Base-by-base conservation (phyloP, 2,329 filamentous ascomycete species). In the Parastagonospora avenae region DNA sequence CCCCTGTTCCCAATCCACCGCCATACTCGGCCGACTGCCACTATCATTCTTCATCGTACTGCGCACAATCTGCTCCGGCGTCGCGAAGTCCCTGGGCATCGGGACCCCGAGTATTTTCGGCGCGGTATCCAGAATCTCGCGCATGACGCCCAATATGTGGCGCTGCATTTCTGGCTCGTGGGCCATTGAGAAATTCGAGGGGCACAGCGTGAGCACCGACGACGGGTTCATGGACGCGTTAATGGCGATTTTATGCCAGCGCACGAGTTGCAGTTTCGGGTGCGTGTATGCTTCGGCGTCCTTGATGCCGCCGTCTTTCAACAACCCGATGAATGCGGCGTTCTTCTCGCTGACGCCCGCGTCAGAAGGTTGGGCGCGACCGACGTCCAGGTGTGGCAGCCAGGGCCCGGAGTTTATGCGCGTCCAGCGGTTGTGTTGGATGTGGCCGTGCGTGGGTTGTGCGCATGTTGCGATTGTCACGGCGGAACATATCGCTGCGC, bases 221-320 rank as follows among this genome's bases (percentile, higher is more conserved):
- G 84, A 86, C 0, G 88, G 87, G 73, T 91, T 91, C 81, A 90
- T 88, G 44, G 85, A 84, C 0, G 87, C 85, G 70, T 91, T 91
- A 77, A 91, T 90, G 62, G 85, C 87, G 55, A 90, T 83, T 72
- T 91, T 91, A 72, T 90, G 87, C 88, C 88, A 91, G 19, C 88
- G 80, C 14, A 90, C 82, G 36, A 85, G 81, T 72, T 91, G 88
- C 39, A 91, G 76, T 52, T 85, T 86, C 29, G 85, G 75, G 69
- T 89, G 85, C 40, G 83, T 80, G 61, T 87, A 85, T 7, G 81
- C 76, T 54, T 86, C 82, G 4, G 86, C 85, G 70, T 91, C 88
- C 51, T 80, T 80, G 57, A 91, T 83, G 1, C 82, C 82, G 32
- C 86, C 87, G n/a, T 82, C 73, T 10, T 75, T 70, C 68, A 86